Percentiles rank a stretch among this genome's conserved stretches.
phyloP scores from a whole-genome alignment of 768 basidiomycete species.

The Russula olivacea region DNA sequence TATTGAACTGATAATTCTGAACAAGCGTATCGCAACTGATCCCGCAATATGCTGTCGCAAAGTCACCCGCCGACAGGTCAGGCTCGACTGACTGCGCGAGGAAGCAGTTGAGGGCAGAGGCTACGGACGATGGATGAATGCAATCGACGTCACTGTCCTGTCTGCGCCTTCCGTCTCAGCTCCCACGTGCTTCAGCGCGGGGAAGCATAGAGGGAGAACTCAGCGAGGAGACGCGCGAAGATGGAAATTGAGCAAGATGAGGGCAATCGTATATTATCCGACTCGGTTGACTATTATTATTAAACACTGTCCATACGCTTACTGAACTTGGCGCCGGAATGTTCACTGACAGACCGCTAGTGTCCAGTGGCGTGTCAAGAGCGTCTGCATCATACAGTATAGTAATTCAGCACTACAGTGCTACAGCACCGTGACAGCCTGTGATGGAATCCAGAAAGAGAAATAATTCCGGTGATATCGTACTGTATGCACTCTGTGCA shows the following conservation, averaged over 20 bases:
- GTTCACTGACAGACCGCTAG: neutral
- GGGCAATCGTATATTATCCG: neutral
- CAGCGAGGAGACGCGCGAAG: slow-evolving; percentile 10
- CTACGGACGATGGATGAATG: neutral
- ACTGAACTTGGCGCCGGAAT: neutral
- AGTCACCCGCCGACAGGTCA: neutral
- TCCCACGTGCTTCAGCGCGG: neutral
- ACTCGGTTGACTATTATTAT: neutral
- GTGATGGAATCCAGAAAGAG: neutral
- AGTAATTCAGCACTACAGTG: neutral
- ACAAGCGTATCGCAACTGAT: neutral
- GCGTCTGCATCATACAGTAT: too few species aligned
- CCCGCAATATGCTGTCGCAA: neutral
- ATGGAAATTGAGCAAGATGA: neutral
- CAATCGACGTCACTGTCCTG: neutral
- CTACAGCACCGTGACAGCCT: neutral
- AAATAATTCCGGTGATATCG: neutral
- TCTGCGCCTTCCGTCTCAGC: neutral
- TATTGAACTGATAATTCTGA: neutral
- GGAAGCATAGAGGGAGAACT: slow-evolving; percentile 4
- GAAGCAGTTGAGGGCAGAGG: neutral
- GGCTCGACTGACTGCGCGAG: neutral
- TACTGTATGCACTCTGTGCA: neutral
- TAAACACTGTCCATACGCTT: neutral
- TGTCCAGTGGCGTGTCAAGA: too few species aligned